phyloP scores from a whole-genome alignment of 768 basidiomycete species.

The Phaeotremella skinneri region DNA sequence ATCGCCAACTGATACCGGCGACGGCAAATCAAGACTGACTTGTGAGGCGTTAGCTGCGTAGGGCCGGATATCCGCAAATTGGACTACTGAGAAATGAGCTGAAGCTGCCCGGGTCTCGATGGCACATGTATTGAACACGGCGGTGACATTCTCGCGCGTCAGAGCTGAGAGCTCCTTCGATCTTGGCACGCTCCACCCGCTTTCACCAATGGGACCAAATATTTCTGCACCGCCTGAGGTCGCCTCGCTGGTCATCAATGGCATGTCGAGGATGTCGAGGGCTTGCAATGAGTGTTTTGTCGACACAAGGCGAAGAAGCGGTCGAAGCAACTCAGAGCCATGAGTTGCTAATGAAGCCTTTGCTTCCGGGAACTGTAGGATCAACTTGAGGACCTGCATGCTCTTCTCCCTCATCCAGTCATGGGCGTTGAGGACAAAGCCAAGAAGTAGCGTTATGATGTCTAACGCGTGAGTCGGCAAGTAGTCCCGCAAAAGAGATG shows the following conservation, averaged over 20 bases:
- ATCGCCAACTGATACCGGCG: conserved; percentile 46
- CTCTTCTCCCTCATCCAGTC: conserved; percentile 76
- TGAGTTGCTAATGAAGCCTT: conserved; percentile 68
- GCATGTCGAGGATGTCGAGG: conserved; percentile 89
- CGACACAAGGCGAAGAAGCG: conserved; percentile 80
- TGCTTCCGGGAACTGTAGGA: conserved; percentile 81
- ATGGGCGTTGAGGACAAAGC: conserved; percentile 77
- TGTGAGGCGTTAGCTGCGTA: conserved; percentile 47
- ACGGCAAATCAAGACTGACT: conserved; percentile 23
- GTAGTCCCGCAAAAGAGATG: conserved; percentile 78
- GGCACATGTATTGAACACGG: conserved; percentile 77
- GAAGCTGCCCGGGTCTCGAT: conserved; percentile 69
- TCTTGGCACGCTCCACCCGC: conserved; percentile 82
- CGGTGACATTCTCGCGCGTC: conserved; percentile 74
- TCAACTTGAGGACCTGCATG: conserved; percentile 82
- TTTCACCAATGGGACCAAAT: conserved; percentile 70
- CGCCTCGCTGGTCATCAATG: conserved; percentile 67
- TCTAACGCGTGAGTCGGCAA: conserved; percentile 69
- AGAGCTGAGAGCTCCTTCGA: conserved; percentile 61
- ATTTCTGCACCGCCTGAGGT: conserved; percentile 58
- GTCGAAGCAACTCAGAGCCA: conserved; percentile 86
- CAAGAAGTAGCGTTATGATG: conserved; percentile 78
- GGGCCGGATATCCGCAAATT: conserved; percentile 53
- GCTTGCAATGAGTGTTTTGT: conserved; percentile 81
- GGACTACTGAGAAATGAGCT: conserved; percentile 55